Conservation (phyloP, 2,329 filamentous ascomycete species). For the Botrytis porri region DNA sequence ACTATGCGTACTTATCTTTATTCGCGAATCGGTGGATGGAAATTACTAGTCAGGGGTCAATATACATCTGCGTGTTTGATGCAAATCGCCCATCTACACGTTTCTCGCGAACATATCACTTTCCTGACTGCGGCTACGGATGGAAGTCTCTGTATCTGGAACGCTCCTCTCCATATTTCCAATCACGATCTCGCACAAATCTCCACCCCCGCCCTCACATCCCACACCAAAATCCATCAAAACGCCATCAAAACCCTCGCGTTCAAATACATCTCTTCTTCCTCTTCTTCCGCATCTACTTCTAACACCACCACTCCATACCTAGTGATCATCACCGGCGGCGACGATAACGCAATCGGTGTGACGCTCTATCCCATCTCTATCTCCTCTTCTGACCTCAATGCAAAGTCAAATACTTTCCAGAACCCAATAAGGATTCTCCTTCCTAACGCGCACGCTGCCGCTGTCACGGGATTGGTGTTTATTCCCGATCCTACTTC, state of each 20-base stretch:
- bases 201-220: constrained; percentile 22
- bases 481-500: constrained; percentile 34
- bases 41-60: constrained; percentile 50
- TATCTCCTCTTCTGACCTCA: background rate
- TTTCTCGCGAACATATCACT: constrained; percentile 42
- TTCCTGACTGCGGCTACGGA: constrained; percentile 77
- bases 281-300: accelerated
- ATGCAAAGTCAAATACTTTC: no score
- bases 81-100: constrained; percentile 47
- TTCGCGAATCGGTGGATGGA: constrained; percentile 43
- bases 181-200: no score
- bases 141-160: constrained; percentile 67
- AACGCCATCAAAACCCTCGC: constrained; percentile 72
- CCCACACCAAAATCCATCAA: constrained; percentile 62
- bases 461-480: constrained; percentile 60
- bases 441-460: constrained; percentile 63
- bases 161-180: background rate
- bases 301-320: constrained; percentile 22
- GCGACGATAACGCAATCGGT: constrained; percentile 82
- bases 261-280: constrained; percentile 35
- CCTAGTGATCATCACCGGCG: constrained; percentile 65
- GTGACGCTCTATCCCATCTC: constrained; percentile 45
- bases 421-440: constrained; percentile 28
- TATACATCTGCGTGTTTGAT: constrained; percentile 77
- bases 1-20: constrained; percentile 61